These are phyloP conservation scores for Phaeosphaeria sp. DNA, from an alignment of 2,329 filamentous ascomycete species.

Conservation along the genomic window DNA sequence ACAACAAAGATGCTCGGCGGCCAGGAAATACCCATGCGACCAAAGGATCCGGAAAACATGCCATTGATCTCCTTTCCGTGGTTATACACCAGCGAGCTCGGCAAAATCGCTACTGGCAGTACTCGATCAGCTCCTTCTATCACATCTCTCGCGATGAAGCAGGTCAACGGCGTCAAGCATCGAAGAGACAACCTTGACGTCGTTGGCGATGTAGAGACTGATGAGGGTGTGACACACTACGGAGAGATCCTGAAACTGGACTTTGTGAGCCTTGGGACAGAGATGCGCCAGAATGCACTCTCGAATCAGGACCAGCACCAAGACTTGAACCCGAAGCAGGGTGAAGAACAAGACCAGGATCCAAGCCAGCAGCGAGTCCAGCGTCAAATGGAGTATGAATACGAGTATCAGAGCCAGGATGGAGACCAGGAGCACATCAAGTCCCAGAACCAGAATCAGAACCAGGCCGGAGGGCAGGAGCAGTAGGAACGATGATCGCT, in stretches of 20 bases:
- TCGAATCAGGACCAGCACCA: too few species aligned
- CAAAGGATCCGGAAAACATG: constrained; percentile 63
- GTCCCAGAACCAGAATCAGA: too few species aligned
- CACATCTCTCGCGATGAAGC: not conserved
- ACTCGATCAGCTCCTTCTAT: not conserved
- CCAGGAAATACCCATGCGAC: constrained; percentile 43
- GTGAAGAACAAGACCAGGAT: too few species aligned
- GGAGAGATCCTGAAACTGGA: constrained; percentile 47
- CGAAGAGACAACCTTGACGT: not conserved
- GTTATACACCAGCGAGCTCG: constrained; percentile 79
- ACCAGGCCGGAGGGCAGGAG: not conserved
- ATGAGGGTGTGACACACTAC: constrained; percentile 39
- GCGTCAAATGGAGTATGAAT: too few species aligned
- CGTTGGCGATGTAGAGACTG: constrained; percentile 34
- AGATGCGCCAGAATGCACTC: too few species aligned
- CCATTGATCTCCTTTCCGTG: constrained; percentile 94
- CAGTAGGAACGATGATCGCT: not conserved
- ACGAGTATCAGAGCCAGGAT: too few species aligned
- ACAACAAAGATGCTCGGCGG: constrained; percentile 50
- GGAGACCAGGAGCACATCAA: too few species aligned
- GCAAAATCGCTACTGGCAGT: constrained; percentile 66
- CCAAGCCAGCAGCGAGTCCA: too few species aligned
- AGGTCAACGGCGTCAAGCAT: not conserved
- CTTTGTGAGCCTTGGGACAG: constrained; percentile 9
- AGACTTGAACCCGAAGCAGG: too few species aligned